Evolutionary conservation across 1,139 yeast species (phyloP).

Genomic region (Yarrowia galli): DNA sequence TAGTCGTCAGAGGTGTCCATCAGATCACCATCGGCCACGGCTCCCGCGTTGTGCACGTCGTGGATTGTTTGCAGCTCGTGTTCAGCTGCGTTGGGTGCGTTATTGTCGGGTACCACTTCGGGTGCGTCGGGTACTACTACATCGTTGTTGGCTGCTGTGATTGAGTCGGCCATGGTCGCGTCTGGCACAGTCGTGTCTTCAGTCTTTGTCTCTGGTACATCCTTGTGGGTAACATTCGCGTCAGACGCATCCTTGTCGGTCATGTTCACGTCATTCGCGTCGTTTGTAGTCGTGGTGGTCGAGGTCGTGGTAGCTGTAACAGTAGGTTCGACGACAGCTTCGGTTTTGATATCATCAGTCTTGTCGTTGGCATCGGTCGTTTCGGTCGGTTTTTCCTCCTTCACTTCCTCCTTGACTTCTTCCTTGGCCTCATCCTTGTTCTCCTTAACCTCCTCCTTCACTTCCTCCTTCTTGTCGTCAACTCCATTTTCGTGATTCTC

Average conservation of each 20-base stretch:
- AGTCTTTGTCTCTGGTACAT: not conserved
- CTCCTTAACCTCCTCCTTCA: not conserved
- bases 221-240: not conserved
- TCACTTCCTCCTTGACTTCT: not conserved
- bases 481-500: not conserved
- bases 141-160: too few species aligned
- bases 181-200: too few species aligned
- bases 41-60: not conserved
- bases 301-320: too few species aligned
- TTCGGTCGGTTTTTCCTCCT: not conserved
- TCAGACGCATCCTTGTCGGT: not conserved
- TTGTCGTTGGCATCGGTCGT: not conserved
- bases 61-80: not conserved
- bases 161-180: too few species aligned
- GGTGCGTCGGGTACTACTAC: too few species aligned
- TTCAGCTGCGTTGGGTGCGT: not conserved
- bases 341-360: not conserved
- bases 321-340: not conserved
- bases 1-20: conserved; percentile 37
- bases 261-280: not conserved
- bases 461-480: not conserved
- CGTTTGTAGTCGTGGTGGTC: not conserved
- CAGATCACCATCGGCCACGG: not conserved
- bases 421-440: not conserved
- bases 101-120: not conserved